Base-by-base conservation (phyloP, 352 stramenopile species). In the Pythium biforme region DNA sequence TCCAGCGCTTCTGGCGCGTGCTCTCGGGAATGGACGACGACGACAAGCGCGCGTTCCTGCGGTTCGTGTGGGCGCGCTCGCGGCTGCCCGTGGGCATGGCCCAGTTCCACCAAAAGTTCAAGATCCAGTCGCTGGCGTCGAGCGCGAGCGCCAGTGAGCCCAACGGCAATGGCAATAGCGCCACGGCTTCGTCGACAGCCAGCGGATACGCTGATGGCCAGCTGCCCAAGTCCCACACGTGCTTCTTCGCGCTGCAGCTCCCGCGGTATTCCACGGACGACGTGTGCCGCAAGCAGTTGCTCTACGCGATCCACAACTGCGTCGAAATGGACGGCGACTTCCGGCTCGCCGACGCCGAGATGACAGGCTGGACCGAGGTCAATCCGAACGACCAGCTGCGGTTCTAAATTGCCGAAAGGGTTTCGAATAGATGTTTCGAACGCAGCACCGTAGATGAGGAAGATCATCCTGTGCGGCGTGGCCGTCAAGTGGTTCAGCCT, bases 281-380 rank as follows among this genome's bases (percentile, higher is more conserved):
- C 25, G 74, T 94, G 41, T 92, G 81, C 54, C 68, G 65, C 4
- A 76, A 80, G 40, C 74, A 87, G 54, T 27, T 95, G 23, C 59
- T 91, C n/a, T 95, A 94, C 53, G 86, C 85, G 1, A 79, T 95
- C 15, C 82, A 83, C 65, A 95, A 95, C 61, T 95, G 86, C 46
- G 70, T 93, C 14, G 86, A 95, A 67, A 95, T 95, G 83, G 86
- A 94, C 57, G 86, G 84, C n/a, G 86, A 95, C 64, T 95, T 95
- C 55, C 82, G 86, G 14, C 73, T 94, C 3, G 85, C 84, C 10
- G 86, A 93, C 69, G 87, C 79, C 20, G 86, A 95, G 65, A 90
- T 89, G 76, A 89, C 71, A 2, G 81, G 83, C 1, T 92, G 83
- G 83, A 84, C 66, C 22, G 79, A 85, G 25, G 81, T 90, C 40